Evolutionary conservation across 225 moss, liverwort and hornwort species (phyloP).

Genomic region (Sphagnum tenellum): DNA sequence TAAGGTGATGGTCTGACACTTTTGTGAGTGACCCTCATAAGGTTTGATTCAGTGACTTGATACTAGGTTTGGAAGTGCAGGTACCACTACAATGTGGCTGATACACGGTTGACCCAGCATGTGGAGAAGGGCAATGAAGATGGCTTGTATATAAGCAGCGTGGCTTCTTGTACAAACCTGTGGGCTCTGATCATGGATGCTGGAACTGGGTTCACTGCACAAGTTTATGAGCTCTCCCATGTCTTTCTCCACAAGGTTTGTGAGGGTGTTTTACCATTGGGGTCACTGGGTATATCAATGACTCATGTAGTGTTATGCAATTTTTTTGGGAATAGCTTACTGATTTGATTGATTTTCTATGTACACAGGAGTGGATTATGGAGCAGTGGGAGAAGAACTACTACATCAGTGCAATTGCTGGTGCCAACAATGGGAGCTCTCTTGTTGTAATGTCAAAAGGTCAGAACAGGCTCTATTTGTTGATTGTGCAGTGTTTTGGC

Average conservation of each 20-base stretch:
- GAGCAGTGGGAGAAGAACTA: constrained; percentile 99
- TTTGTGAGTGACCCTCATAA: too few species aligned
- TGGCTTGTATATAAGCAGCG: constrained; percentile 99
- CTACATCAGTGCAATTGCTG: constrained; percentile 98
- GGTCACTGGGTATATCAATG: too few species aligned
- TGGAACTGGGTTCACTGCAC: constrained; percentile 88
- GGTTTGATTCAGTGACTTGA: too few species aligned
- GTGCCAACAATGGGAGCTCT: constrained; percentile 96
- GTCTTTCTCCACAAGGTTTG: constrained; percentile 92
- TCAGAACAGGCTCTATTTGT: constrained; percentile 4
- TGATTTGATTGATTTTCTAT: background rate
- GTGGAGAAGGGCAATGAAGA: constrained; percentile 99
- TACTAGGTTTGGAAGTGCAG: constrained; percentile 17
- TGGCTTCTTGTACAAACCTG: constrained; percentile 99
- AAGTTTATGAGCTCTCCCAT: constrained; percentile 97
- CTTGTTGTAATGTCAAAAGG: constrained; percentile 99
- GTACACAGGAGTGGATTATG: constrained; percentile 91
- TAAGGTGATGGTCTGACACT: too few species aligned
- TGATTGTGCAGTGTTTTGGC: too few species aligned
- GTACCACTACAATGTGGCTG: constrained; percentile 98
- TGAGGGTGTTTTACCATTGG: background rate
- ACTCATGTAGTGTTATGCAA: too few species aligned
- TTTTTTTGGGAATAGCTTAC: background rate
- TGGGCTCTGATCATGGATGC: constrained; percentile 99
- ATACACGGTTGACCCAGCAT: constrained; percentile 90